These are phyloP conservation scores for Wolfiporia cocos DNA, from an alignment of 1,284 basidiomycete species.

Conservation along the genomic window DNA sequence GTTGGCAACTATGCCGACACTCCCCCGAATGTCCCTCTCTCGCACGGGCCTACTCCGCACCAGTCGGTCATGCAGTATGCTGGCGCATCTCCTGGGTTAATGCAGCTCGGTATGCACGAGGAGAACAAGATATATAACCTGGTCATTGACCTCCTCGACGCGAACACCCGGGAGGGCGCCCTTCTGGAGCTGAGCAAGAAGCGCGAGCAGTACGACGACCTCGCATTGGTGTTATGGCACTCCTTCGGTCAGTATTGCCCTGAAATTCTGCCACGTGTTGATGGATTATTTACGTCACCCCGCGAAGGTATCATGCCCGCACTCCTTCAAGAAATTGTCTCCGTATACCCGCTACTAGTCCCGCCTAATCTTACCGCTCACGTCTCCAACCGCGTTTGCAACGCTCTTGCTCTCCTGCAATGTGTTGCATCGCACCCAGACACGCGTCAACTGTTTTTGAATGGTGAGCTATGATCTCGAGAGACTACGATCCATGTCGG, in stretches of 20 bases:
- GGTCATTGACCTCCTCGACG: constrained; percentile 80
- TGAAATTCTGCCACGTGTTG: too few relatives aligned
- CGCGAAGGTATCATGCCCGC: constrained; percentile 99
- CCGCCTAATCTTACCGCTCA: constrained; percentile 97
- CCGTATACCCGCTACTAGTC: constrained; percentile 94
- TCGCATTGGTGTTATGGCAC: constrained; percentile 97
- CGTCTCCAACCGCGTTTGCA: constrained; percentile 99
- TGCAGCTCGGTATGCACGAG: constrained; percentile 42
- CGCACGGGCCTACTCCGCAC: constrained; percentile 30
- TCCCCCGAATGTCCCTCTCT: constrained; percentile 30
- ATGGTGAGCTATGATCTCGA: constrained; percentile 42
- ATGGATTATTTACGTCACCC: too few relatives aligned
- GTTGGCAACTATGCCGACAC: constrained; percentile 21
- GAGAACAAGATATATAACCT: constrained; percentile 80
- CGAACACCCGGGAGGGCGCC: constrained; percentile 78
- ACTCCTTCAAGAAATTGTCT: constrained; percentile 95
- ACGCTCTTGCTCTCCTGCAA: constrained; percentile 94
- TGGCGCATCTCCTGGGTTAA: constrained; percentile 18
- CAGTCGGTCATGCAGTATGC: constrained; percentile 27
- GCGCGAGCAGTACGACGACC: constrained; percentile 97
- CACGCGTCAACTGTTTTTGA: constrained; percentile 88
- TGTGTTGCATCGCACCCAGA: constrained; percentile 97
- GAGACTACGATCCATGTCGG: not conserved
- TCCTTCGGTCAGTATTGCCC: constrained; percentile 90
- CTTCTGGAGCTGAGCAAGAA: constrained; percentile 98